Conservation (phyloP, 345 rosid species). For the Kandelia obovata region DNA sequence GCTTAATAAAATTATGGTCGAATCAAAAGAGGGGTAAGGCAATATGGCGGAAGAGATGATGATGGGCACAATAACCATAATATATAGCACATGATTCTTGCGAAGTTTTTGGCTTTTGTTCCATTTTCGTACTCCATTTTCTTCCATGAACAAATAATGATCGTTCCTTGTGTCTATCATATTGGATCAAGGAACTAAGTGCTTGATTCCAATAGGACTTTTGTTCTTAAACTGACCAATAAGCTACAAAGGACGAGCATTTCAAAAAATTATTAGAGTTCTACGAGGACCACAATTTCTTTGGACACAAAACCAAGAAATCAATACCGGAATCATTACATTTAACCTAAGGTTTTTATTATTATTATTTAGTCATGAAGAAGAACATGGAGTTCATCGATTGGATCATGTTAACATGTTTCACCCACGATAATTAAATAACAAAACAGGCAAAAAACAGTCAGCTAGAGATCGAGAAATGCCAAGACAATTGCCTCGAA, state of each 20-base stretch:
- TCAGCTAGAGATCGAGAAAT: conserved; percentile 37
- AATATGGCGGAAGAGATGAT: conserved; percentile 26
- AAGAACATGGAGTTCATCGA: conserved; percentile 30
- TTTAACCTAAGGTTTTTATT: not conserved
- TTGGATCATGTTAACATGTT: conserved; percentile 36
- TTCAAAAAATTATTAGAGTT: conserved; percentile 9
- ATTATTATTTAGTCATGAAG: not conserved
- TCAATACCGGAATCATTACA: conserved; percentile 10
- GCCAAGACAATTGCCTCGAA: conserved; percentile 56
- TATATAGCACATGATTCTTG: conserved; percentile 38
- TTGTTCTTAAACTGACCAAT: conserved; percentile 28
- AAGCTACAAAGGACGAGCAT: not conserved
- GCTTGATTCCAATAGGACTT: conserved; percentile 8
- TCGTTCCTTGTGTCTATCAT: conserved; percentile 27
- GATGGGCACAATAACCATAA: conserved; percentile 22
- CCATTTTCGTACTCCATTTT: conserved; percentile 13
- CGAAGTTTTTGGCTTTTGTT: conserved; percentile 52
- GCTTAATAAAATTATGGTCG: not conserved
- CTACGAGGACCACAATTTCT: conserved; percentile 34
- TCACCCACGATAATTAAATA: conserved; percentile 22
- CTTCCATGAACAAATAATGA: conserved; percentile 9
- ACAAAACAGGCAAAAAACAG: conserved; percentile 26
- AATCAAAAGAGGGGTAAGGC: conserved; percentile 9
- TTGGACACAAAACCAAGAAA: conserved; percentile 27
- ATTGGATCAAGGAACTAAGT: conserved; percentile 19